Evolutionary conservation across 2,329 filamentous ascomycete genomes (phyloP).

Genomic region (Diaporthe nobilis): DNA sequence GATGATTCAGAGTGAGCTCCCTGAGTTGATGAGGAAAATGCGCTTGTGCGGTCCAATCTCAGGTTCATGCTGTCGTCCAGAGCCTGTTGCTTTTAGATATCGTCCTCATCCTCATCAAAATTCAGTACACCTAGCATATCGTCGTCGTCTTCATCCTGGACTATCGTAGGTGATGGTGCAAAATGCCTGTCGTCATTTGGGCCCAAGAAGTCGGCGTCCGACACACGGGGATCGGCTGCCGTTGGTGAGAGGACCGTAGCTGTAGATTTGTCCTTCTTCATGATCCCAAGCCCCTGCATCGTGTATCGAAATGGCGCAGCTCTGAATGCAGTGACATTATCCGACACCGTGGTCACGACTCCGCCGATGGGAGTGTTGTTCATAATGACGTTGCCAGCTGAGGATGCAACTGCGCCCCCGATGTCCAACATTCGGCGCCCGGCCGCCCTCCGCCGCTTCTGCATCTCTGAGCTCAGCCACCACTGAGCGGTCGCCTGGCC

Average conservation of each 20-base stretch:
- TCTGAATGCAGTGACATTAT: conserved; percentile 33
- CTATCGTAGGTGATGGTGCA: conserved; percentile 21
- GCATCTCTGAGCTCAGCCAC: conserved; percentile 40
- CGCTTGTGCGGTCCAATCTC: not conserved
- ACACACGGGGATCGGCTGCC: not conserved
- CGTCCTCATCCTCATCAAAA: conserved; percentile 25
- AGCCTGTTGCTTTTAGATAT: not conserved
- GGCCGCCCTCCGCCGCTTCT: conserved; percentile 36
- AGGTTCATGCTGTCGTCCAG: not conserved
- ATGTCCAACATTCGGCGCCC: conserved; percentile 31
- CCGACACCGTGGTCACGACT: conserved; percentile 35
- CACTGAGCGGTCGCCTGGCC: conserved; percentile 39
- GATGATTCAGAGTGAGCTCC: not conserved
- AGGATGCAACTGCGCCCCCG: conserved; percentile 35
- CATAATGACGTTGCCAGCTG: conserved; percentile 39
- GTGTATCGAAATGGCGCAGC: conserved; percentile 35
- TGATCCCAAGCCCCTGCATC: conserved; percentile 35
- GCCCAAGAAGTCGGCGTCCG: not conserved
- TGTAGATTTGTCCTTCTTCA: conserved; percentile 29
- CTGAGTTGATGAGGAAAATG: not conserved
- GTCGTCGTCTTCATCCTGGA: conserved; percentile 22
- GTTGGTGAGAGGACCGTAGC: conserved; percentile 5
- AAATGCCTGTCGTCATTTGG: not conserved
- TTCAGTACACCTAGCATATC: conserved; percentile 28
- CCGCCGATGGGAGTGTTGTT: conserved; percentile 39